Evolutionary conservation across 1,139 yeast species (phyloP), one percentile per base, ranked within the genome.

Genomic region (Yamadazyma diospyri): DNA sequence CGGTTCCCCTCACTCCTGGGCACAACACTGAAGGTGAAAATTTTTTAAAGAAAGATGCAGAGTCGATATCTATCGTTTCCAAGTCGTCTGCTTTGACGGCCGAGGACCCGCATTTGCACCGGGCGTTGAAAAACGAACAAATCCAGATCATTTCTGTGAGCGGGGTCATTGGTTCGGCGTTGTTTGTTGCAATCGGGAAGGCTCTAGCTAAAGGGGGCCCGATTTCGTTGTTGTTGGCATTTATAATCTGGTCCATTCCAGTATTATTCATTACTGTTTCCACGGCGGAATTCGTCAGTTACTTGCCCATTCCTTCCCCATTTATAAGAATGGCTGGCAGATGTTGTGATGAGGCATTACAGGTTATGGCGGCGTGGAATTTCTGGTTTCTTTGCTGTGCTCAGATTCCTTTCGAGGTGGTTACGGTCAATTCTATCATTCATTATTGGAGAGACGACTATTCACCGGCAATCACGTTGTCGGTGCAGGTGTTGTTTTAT

Each of bases 241-340:
- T 67, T 42, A 41, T 59, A n/a, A 46, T 69, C 41, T 63, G 74
- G 76, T 57, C 77, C 28, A 45, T 72, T n/a, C 72, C 85, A n/a
- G 61, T 83, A 24, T 68, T 78, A 40, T 56, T 57, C 46, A 73
- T 84, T 42, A 84, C 92, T 3, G 78, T 81, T 11, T 72, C 82
- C 1, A 77, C 83, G 2, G 94, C 88, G 0, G 95, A 85, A 51
- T 82, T 84, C 88, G 94, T 84, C 14, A 79, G 82, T 21, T 83
- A 79, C 47, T 57, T 81, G 41, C 95, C 95, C 0, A 70, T 84
- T 3, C 69, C 80, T 25, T 83, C 94, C 1, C 78, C 78, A 1
- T 74, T 73, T 43, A 63, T 72, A 39, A 61, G 69, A 35, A 69
- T 73, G 72, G 75, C 78, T 0, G 79, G 77, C n/a, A 50, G 79